Evolutionary conservation across 2,329 filamentous ascomycete genomes (phyloP).

Genomic region (Bertia moriformis): DNA sequence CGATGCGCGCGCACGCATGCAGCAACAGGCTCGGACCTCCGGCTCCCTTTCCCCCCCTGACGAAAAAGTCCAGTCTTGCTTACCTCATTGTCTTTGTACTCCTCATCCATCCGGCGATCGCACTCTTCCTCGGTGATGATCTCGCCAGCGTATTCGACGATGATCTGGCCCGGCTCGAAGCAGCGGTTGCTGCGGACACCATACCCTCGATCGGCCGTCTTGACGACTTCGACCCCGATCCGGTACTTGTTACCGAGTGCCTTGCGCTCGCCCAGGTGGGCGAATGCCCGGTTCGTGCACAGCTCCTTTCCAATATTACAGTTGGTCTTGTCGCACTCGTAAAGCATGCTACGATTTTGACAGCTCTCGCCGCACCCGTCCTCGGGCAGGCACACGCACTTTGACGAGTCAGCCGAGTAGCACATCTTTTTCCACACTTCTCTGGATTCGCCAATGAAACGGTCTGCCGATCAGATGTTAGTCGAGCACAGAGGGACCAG

Average conservation of each 20-base stretch:
- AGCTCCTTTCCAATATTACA: constrained; percentile 62
- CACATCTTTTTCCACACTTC: constrained; percentile 70
- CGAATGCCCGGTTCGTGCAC: constrained; percentile 81
- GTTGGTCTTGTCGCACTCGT: constrained; percentile 85
- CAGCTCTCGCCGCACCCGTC: constrained; percentile 79
- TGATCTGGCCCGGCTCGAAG: constrained; percentile 82
- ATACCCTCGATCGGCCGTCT: constrained; percentile 76
- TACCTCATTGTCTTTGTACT: constrained; percentile 88
- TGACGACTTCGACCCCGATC: constrained; percentile 86
- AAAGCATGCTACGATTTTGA: constrained; percentile 91
- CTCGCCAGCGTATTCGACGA: constrained; percentile 95
- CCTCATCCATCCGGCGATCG: constrained; percentile 79
- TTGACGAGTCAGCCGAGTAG: constrained; percentile 59
- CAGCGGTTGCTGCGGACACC: constrained; percentile 81
- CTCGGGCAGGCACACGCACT: constrained; percentile 64
- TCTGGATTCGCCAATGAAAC: constrained; percentile 74
- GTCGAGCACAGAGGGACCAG: constrained; percentile 2
- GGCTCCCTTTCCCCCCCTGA: constrained; percentile 5
- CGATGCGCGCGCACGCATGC: no score
- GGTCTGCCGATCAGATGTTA: constrained; percentile 42
- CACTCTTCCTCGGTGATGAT: constrained; percentile 93
- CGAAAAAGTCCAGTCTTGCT: constrained; percentile 15
- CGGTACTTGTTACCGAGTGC: constrained; percentile 74
- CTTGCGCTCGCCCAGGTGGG: constrained; percentile 59
- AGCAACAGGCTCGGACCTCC: no score